Conservation (phyloP, 78 protist species). For the Chrysochromulina tobinii region DNA sequence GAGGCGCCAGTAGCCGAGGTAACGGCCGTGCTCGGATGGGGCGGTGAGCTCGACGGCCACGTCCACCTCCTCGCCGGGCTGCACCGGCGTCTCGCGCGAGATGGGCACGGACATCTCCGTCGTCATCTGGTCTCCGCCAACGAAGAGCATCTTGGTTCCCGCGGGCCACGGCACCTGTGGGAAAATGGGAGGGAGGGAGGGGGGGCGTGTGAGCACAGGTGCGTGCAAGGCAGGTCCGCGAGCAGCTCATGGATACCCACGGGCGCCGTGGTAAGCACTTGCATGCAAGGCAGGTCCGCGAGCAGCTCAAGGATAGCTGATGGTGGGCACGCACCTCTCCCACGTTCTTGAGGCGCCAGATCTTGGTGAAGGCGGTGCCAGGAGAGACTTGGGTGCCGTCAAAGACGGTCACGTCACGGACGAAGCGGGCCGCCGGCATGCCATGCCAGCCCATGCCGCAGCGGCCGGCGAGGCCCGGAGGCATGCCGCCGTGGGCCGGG, state of each 20-base stretch:
- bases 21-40: conserved; percentile 54
- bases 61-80: conserved; percentile 51
- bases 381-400: conserved; percentile 64
- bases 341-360: conserved; percentile 62
- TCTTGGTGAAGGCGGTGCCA: conserved; percentile 49
- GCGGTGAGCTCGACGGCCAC: conserved; percentile 56
- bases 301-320: too few species aligned
- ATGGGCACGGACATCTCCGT: neutral
- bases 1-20: conserved; percentile 68
- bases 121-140: conserved; percentile 49
- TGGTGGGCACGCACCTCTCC: conserved; percentile 26
- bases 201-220: too few species aligned
- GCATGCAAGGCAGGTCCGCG: too few species aligned
- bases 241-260: too few species aligned
- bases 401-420: conserved; percentile 57
- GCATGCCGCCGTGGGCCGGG: neutral
- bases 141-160: conserved; percentile 44
- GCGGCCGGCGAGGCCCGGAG: neutral
- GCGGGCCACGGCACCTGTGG: conserved; percentile 48
- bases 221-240: too few species aligned
- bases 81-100: neutral
- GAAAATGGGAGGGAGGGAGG: too few species aligned
- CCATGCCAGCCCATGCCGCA: neutral
- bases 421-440: conserved; percentile 40
- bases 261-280: too few species aligned